phyloP scores from a whole-genome alignment of 169 alveolate genomes.

The Hammondia hammondi region DNA sequence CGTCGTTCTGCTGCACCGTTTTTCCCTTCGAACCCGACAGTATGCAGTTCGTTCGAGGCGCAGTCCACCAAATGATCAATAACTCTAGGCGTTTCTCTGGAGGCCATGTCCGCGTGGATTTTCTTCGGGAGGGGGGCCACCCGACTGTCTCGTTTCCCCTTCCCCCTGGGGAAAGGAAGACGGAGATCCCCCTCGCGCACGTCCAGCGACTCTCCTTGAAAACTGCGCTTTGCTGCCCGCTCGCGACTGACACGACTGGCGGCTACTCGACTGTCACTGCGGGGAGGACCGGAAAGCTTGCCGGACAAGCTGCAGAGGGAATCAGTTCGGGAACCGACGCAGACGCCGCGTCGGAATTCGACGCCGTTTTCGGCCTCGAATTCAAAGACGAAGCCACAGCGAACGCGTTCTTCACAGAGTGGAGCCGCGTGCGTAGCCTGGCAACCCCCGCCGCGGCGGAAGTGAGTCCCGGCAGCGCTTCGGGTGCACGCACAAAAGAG shows the following conservation, averaged over 20 bases:
- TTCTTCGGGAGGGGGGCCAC: background rate
- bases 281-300: background rate
- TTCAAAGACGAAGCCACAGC: slow-evolving; percentile 17
- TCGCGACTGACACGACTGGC: background rate
- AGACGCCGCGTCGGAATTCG: background rate
- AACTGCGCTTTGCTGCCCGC: background rate
- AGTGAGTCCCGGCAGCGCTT: background rate
- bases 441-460: background rate
- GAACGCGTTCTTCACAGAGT: background rate
- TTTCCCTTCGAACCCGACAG: background rate
- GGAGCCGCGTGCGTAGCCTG: background rate
- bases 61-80: background rate
- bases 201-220: background rate
- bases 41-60: slow-evolving; percentile 4
- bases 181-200: background rate
- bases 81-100: background rate
- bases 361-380: background rate
- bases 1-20: background rate
- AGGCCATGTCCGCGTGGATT: background rate
- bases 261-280: background rate
- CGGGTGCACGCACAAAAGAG: background rate
- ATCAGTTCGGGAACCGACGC: background rate
- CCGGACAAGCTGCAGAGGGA: background rate
- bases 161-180: background rate
- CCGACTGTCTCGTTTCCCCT: background rate